Percentiles rank a stretch among this genome's conserved stretches.
Conservation (phyloP, 371 early-diverging fungal species). For the Apophysomyces sp. region DNA sequence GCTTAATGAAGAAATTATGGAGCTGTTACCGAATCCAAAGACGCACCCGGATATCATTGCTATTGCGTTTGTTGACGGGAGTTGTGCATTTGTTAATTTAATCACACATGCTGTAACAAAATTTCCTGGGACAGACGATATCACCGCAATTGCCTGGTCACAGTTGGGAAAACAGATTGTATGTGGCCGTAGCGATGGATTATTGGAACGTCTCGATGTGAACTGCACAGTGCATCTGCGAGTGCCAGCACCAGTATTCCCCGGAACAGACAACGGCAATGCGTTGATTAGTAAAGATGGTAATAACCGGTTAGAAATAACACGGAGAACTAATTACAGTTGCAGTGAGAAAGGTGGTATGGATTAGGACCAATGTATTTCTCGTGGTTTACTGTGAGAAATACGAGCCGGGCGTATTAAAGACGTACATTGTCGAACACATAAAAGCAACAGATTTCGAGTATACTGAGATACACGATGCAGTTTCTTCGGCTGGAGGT, state of each 20-base stretch:
- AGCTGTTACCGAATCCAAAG: slow-evolving; percentile 7
- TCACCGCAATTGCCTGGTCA: slow-evolving; percentile 24
- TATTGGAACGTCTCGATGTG: background rate
- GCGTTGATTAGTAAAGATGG: too few relatives aligned
- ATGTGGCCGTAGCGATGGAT: background rate
- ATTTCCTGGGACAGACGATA: background rate
- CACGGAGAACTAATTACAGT: too few relatives aligned
- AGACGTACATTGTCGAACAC: background rate
- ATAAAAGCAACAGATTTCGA: background rate
- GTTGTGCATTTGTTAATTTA: background rate
- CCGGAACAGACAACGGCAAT: too few relatives aligned
- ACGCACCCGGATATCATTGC: slow-evolving; percentile 4
- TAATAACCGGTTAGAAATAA: too few relatives aligned
- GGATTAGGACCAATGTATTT: background rate
- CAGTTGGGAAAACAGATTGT: slow-evolving; percentile 23
- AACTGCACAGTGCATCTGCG: too few relatives aligned
- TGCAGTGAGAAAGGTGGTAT: background rate
- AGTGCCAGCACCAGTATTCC: too few relatives aligned
- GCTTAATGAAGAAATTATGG: background rate
- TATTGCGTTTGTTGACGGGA: background rate
- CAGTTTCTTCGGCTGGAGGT: background rate
- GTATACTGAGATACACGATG: background rate
- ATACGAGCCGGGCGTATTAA: background rate
- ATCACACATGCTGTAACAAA: background rate
- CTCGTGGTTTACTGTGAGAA: background rate